Base-by-base conservation (phyloP, 148 eudicot genomes). In the Nepenthes mirabilis region DNA sequence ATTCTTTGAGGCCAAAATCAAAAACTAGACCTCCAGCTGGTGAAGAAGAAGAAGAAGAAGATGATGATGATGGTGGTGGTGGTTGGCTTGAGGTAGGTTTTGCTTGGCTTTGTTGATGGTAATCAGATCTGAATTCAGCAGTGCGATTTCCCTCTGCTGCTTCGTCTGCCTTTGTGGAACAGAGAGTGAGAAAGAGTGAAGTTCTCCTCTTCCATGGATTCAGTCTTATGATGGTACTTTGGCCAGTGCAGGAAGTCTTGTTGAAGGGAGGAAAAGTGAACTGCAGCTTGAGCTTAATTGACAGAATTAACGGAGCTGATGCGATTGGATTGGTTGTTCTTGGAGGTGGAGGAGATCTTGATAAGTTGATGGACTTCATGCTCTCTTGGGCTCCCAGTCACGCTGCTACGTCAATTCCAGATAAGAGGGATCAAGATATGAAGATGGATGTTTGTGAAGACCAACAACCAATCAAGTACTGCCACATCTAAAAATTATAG, bases 1-100 rank as follows among this genome's bases (percentile, higher is more conserved):
- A 77, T n/a, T 59, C 75, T 36, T 52, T 56, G 47, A 65, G 61
- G 14, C 97, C 91, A 67, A 84, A 66, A 63, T 80, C 88, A 68
- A 90, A 77, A 48, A 90, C 80, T 64, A 90, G 71, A 13, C 95
- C 97, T 47, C 76, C 70, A 5, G 82, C 74, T 59, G 70, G 67
- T 8, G 75, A 62, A 4, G 58, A 32, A 34, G 36, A 10, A 9
- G 55, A 23, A 52, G n/a, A 11, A 11, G 1, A 23, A 4, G 83
- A 67, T 60, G 61, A 33, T 34, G 82, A 68, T 33, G 72, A 63
- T 34, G 82, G 66, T 33, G 72, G 61, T 43, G 60, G 34, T 33
- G 73, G 13, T 9, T 48, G 69, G 47, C 40, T 64, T 34, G 80
- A 74, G 62, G 11, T 60, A 64, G 68, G 62, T n/a, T 43, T 52